phyloP scores from a whole-genome alignment of 208 protist genomes.

The Trichomonas vaginalis region DNA sequence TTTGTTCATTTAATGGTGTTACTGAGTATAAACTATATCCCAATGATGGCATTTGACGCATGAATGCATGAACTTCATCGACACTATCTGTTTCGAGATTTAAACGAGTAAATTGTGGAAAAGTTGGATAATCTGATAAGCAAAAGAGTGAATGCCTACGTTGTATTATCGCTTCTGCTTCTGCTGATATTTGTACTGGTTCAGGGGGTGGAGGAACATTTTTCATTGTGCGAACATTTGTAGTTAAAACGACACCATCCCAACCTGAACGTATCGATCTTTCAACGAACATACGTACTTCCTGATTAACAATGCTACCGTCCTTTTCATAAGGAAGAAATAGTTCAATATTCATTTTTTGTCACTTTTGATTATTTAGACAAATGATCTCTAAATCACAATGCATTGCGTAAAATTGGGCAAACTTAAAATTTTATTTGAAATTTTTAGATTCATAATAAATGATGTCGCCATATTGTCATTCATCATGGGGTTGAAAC shows the following conservation, averaged over 20 bases:
- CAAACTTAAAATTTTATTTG: too few species aligned
- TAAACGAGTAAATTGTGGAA: background rate
- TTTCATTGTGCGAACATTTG: background rate
- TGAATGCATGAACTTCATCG: background rate
- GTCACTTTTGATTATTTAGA: too few species aligned
- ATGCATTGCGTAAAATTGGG: too few species aligned
- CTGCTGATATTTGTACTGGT: background rate
- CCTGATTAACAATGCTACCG: background rate
- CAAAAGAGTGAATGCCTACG: background rate
- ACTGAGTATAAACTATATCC: background rate
- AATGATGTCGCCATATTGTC: too few species aligned
- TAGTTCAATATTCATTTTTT: background rate
- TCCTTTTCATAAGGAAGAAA: background rate
- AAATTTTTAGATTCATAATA: too few species aligned
- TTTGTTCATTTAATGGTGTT: background rate
- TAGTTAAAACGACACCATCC: background rate
- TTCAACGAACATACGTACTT: background rate
- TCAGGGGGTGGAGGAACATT: background rate
- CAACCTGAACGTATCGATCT: background rate
- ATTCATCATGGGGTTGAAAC: too few species aligned
- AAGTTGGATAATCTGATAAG: background rate
- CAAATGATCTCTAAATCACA: too few species aligned
- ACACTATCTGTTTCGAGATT: background rate
- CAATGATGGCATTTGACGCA: background rate
- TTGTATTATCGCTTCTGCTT: background rate